Conservation (phyloP, 345 rosid species). For the Boechera stricta region DNA sequence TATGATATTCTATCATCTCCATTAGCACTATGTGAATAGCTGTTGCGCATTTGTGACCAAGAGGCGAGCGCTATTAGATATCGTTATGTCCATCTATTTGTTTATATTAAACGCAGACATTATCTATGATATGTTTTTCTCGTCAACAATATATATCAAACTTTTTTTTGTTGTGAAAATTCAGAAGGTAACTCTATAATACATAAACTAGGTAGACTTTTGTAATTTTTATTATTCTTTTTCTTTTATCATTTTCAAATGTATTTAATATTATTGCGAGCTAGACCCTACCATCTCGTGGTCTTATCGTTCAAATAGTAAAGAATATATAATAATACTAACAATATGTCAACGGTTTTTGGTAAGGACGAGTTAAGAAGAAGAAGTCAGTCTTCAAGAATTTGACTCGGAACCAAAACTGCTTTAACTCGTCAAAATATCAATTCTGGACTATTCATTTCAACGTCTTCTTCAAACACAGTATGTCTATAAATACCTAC, state of each 20-base stretch:
- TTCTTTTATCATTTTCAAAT: conserved; percentile 25
- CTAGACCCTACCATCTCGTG: conserved; percentile 44
- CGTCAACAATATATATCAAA: conserved; percentile 11
- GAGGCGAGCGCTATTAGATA: background rate
- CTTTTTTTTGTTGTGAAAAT: background rate
- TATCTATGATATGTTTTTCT: background rate
- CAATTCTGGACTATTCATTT: conserved; percentile 28
- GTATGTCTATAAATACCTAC: conserved; percentile 37
- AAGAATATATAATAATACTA: conserved; percentile 7
- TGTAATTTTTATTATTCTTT: background rate
- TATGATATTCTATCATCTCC: background rate
- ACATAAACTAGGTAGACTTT: conserved; percentile 16
- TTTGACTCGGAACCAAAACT: conserved; percentile 38
- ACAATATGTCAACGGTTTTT: conserved; percentile 46
- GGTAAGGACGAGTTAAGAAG: conserved; percentile 32
- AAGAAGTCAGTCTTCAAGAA: conserved; percentile 41
- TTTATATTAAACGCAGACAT: background rate
- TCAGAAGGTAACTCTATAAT: conserved; percentile 18
- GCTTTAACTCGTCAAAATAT: conserved; percentile 30
- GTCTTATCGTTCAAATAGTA: conserved; percentile 29
- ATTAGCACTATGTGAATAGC: background rate
- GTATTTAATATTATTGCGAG: conserved; percentile 28
- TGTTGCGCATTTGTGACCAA: background rate
- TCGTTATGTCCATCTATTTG: background rate
- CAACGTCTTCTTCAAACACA: conserved; percentile 29